Evolutionary conservation across 331 rosid species (phyloP).

Genomic region (Pyracantha coccinea): DNA sequence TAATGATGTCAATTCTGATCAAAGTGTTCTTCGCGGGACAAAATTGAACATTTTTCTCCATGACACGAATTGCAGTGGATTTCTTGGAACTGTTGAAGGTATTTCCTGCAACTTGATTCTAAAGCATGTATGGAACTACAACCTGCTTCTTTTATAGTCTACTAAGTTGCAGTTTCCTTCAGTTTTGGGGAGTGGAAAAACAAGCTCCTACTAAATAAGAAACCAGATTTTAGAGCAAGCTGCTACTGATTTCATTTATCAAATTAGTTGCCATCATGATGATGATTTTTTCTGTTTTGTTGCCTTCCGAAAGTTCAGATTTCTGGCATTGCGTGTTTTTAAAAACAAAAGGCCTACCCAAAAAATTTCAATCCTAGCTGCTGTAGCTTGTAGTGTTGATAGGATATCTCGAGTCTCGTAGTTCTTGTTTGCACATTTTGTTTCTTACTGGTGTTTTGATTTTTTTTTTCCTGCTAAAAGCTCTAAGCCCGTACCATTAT

Average conservation of each 20-base stretch:
- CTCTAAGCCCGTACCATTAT: background rate
- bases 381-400: background rate
- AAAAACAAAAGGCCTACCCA: background rate
- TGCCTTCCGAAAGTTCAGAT: background rate
- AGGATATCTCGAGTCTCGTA: background rate
- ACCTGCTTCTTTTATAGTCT: constrained; percentile 1
- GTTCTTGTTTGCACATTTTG: background rate
- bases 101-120: constrained; percentile 20
- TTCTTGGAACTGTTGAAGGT: constrained; percentile 89
- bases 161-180: background rate
- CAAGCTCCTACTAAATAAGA: background rate
- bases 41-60: constrained; percentile 34
- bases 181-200: background rate
- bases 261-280: background rate
- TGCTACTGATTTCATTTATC: background rate
- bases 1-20: constrained; percentile 66
- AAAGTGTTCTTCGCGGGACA: constrained; percentile 43
- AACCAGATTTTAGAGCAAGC: background rate
- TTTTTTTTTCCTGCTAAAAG: background rate
- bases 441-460: background rate
- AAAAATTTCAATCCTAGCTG: background rate
- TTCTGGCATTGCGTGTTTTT: background rate
- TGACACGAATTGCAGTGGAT: constrained; percentile 90
- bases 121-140: background rate
- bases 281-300: background rate